phyloP scores from a whole-genome alignment of 768 basidiomycete genomes.

The Russula sp. region DNA sequence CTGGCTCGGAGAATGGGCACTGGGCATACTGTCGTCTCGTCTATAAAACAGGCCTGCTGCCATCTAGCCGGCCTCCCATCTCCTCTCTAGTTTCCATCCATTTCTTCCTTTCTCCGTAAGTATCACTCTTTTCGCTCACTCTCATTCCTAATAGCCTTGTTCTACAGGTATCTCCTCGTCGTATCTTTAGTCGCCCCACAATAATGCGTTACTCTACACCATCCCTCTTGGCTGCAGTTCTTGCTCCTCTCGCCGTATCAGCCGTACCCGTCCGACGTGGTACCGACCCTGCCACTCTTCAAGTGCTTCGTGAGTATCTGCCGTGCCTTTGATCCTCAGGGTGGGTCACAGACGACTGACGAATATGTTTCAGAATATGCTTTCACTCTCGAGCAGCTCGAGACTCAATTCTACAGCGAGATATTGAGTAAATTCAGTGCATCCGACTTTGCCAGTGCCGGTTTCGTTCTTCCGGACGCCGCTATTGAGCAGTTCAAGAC shows the following conservation, averaged over 20 bases:
- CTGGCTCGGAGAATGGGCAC: too few species aligned
- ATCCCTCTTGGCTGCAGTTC: conserved; percentile 36
- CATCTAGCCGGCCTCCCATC: too few species aligned
- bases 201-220: conserved; percentile 40
- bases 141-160: too few species aligned
- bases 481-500: conserved; percentile 54
- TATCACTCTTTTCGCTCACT: too few species aligned
- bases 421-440: conserved; percentile 57
- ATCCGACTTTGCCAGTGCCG: conserved; percentile 56
- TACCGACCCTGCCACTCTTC: conserved; percentile 32
- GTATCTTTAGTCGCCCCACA: conserved; percentile 8
- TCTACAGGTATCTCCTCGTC: too few species aligned
- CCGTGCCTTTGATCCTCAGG: not conserved
- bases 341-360: too few species aligned
- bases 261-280: conserved; percentile 43
- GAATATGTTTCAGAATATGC: conserved; percentile 51
- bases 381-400: conserved; percentile 66
- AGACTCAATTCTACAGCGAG: conserved; percentile 60
- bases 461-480: conserved; percentile 48
- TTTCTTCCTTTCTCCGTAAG: too few species aligned
- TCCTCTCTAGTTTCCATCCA: too few species aligned
- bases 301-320: conserved; percentile 45
- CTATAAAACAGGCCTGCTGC: too few species aligned
- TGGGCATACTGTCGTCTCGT: too few species aligned
- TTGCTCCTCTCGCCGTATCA: conserved; percentile 37